phyloP scores from a whole-genome alignment of 768 basidiomycete genomes.

The Paxillus ammoniavirescens region DNA sequence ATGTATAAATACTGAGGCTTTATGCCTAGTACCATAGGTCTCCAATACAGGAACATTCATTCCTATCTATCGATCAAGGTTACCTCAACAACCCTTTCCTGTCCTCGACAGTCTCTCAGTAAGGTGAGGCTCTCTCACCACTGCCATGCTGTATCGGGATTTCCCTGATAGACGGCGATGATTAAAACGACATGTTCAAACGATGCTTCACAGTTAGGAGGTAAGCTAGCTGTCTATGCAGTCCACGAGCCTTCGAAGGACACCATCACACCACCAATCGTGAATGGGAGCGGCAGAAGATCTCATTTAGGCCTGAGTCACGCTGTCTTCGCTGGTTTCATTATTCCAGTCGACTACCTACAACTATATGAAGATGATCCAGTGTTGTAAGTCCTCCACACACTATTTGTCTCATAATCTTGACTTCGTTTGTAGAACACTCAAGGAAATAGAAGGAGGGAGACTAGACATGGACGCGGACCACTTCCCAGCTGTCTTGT shows the following conservation, averaged over 20 bases:
- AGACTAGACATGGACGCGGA: not conserved
- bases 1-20: no score
- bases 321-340: not conserved
- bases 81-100: no score
- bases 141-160: no score
- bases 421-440: not conserved
- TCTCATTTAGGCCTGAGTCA: not conserved
- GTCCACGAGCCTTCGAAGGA: not conserved
- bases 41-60: no score
- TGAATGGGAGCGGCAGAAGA: not conserved
- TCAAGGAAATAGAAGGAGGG: not conserved
- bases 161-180: no score
- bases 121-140: no score
- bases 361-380: not conserved
- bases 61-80: no score
- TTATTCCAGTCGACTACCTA: not conserved
- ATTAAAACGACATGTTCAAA: not conserved
- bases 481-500: constrained; percentile 1
- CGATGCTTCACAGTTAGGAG: not conserved
- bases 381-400: not conserved
- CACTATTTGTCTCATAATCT: not conserved
- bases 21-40: no score
- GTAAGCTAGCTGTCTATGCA: not conserved
- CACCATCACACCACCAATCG: not conserved
- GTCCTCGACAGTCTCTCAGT: no score